Evolutionary conservation across 2,329 filamentous ascomycete genomes (phyloP).

Genomic region (Kalmusia sp.): DNA sequence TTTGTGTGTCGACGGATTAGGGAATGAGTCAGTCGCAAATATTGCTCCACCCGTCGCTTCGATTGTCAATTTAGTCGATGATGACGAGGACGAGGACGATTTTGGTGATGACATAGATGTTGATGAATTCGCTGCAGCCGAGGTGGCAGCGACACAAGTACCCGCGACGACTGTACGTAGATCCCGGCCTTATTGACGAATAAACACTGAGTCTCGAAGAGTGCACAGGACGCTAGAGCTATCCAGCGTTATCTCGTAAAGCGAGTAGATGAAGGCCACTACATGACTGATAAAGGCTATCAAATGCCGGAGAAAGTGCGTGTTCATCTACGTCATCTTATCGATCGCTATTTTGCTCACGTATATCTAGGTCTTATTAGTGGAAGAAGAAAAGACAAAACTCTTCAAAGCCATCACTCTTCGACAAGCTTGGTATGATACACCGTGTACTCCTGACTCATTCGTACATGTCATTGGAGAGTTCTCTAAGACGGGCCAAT

Average conservation of each 20-base stretch:
- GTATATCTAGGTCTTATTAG: constrained; percentile 73
- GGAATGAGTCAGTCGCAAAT: constrained; percentile 3
- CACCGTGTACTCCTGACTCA: constrained; percentile 73
- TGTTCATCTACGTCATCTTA: background rate
- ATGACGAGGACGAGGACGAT: constrained; percentile 71
- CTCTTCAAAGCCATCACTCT: constrained; percentile 73
- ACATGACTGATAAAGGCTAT: constrained; percentile 68
- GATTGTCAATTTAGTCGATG: constrained; percentile 44
- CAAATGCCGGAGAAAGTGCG: constrained; percentile 74
- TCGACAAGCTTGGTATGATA: constrained; percentile 86
- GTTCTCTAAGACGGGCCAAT: constrained; percentile 74
- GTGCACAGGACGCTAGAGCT: constrained; percentile 71
- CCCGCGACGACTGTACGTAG: constrained; percentile 61
- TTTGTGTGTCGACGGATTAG: background rate
- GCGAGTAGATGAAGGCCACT: constrained; percentile 73
- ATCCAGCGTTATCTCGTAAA: constrained; percentile 89
- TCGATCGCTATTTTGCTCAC: constrained; percentile 24
- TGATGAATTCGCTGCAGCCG: constrained; percentile 70
- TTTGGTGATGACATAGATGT: constrained; percentile 77
- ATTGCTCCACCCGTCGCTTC: constrained; percentile 15
- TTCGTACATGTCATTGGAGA: constrained; percentile 87
- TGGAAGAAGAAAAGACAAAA: constrained; percentile 78
- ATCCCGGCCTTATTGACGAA: constrained; percentile 24
- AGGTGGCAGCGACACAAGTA: constrained; percentile 76
- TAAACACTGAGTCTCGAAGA: constrained; percentile 69